A percentile compares a stretch with the other conserved stretches of the same genome.
phyloP scores from a whole-genome alignment of 208 protist genomes.

The Wallacemonas collosoma region DNA sequence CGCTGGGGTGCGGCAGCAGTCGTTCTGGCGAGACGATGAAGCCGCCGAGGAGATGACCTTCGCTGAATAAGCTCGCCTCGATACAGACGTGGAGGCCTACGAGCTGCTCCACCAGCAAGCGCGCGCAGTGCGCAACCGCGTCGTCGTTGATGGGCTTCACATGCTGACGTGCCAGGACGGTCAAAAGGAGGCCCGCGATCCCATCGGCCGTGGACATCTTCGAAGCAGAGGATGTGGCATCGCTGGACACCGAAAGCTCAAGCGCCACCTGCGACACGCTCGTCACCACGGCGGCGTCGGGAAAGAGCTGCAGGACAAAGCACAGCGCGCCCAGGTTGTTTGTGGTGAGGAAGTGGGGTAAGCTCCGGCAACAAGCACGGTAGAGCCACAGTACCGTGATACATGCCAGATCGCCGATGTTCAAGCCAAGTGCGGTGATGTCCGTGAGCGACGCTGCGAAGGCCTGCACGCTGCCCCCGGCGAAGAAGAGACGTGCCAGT shows the following conservation, averaged over 20 bases:
- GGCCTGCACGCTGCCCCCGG: neutral
- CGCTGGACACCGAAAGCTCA: neutral
- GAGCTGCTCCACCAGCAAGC: neutral
- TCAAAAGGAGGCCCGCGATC: conserved; percentile 18
- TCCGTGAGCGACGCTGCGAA: conserved; percentile 3
- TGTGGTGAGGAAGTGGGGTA: conserved; percentile 21
- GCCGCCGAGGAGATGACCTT: neutral
- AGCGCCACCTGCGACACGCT: conserved; percentile 36
- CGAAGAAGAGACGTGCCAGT: conserved; percentile 3
- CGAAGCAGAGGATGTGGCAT: conserved; percentile 7
- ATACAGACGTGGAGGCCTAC: neutral
- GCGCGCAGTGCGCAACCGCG: neutral
- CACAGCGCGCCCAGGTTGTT: conserved; percentile 35
- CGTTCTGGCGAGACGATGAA: neutral
- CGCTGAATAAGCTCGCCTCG: neutral
- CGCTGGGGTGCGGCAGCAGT: neutral
- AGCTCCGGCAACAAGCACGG: conserved; percentile 19
- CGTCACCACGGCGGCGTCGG: conserved; percentile 42
- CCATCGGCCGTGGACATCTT: conserved; percentile 15
- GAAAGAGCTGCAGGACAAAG: conserved; percentile 43
- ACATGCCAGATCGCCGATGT: conserved; percentile 30
- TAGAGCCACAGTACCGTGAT: conserved; percentile 44
- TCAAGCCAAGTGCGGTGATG: conserved; percentile 26
- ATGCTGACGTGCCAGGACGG: conserved; percentile 24
- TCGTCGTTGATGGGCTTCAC: conserved; percentile 19